Percentiles rank a stretch among this genome's conserved stretches.
phyloP scores from a whole-genome alignment of 1,284 basidiomycete species.

The Ganoderma resinaceum region DNA sequence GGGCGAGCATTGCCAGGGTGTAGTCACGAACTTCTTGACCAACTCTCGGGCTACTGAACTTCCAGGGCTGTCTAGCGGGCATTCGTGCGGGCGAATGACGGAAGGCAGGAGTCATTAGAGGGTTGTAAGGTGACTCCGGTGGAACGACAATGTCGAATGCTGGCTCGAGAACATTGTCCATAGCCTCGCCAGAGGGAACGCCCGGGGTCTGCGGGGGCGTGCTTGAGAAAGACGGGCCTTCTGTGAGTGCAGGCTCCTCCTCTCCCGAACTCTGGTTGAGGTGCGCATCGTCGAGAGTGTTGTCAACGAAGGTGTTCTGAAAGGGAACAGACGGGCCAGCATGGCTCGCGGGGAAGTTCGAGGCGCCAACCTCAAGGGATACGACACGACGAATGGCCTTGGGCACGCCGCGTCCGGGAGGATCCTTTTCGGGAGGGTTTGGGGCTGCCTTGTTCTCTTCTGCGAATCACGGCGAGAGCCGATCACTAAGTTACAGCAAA shows the following conservation, averaged over 20 bases:
- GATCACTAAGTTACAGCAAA: background rate
- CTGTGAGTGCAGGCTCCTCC: constrained; percentile 20
- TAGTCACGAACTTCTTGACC: constrained; percentile 72
- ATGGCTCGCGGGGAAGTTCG: background rate
- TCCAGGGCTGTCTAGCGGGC: constrained; percentile 79
- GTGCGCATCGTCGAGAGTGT: constrained; percentile 16
- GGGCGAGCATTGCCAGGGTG: constrained; percentile 66
- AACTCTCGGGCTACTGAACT: constrained; percentile 63
- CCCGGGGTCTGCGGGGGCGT: constrained; percentile 42
- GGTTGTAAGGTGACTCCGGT: constrained; percentile 75
- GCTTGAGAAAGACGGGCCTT: constrained; percentile 28
- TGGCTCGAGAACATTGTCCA: constrained; percentile 23
- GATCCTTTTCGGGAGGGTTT: constrained; percentile 8
- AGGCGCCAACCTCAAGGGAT: constrained; percentile 18
- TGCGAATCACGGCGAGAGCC: constrained; percentile 6
- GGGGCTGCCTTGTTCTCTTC: constrained; percentile 38
- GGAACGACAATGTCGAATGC: constrained; percentile 39
- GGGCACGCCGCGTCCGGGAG: constrained; percentile 6
- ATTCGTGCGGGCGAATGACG: constrained; percentile 74
- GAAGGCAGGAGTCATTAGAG: constrained; percentile 72
- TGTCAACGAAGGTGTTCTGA: constrained; percentile 7
- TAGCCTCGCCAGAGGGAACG: constrained; percentile 20
- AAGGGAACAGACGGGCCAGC: background rate
- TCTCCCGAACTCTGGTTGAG: constrained; percentile 8
- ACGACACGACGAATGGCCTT: constrained; percentile 13